Percentiles rank a stretch among this genome's conserved stretches.
phyloP scores from a whole-genome alignment of 805 yeast species.

The Metschnikowia lunata region DNA sequence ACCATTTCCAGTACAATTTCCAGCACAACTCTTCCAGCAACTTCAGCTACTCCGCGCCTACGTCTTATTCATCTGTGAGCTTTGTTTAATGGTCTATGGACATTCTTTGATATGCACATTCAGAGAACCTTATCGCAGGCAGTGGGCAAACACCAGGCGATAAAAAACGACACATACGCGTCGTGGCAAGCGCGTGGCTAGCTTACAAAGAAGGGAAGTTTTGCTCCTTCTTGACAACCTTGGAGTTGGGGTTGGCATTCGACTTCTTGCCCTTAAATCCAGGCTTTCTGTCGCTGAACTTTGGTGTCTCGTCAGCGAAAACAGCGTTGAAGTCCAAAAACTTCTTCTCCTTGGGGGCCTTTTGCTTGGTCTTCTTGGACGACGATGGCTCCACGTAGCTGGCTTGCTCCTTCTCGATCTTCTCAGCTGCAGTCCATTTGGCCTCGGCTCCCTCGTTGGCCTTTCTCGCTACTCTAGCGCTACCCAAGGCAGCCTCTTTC shows the following conservation, averaged over 20 bases:
- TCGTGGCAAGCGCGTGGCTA: too few relatives aligned
- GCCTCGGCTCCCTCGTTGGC: constrained; percentile 59
- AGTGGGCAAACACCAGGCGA: too few relatives aligned
- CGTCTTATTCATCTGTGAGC: not conserved
- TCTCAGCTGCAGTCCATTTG: constrained; percentile 51
- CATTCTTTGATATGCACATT: constrained; percentile 4
- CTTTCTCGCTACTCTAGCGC: constrained; percentile 37
- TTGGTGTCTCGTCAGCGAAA: constrained; percentile 53
- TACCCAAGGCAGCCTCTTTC: constrained; percentile 39
- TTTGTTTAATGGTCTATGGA: not conserved
- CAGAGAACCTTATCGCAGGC: not conserved
- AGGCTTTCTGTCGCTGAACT: constrained; percentile 15
- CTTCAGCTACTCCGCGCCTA: too few relatives aligned
- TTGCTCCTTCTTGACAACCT: constrained; percentile 46
- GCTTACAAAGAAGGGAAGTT: constrained; percentile 67
- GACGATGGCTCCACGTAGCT: constrained; percentile 55
- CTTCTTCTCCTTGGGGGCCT: constrained; percentile 79
- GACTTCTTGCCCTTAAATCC: constrained; percentile 25
- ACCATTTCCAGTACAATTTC: too few relatives aligned
- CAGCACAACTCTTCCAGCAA: too few relatives aligned
- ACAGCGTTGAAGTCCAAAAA: constrained; percentile 69
- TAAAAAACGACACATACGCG: too few relatives aligned
- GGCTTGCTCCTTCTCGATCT: constrained; percentile 55
- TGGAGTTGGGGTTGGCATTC: constrained; percentile 19
- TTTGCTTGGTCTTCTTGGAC: constrained; percentile 64